These are phyloP conservation scores for Scenedesmus sp. DNA, from an alignment of 163 green algal species.

Conservation along the genomic window DNA sequence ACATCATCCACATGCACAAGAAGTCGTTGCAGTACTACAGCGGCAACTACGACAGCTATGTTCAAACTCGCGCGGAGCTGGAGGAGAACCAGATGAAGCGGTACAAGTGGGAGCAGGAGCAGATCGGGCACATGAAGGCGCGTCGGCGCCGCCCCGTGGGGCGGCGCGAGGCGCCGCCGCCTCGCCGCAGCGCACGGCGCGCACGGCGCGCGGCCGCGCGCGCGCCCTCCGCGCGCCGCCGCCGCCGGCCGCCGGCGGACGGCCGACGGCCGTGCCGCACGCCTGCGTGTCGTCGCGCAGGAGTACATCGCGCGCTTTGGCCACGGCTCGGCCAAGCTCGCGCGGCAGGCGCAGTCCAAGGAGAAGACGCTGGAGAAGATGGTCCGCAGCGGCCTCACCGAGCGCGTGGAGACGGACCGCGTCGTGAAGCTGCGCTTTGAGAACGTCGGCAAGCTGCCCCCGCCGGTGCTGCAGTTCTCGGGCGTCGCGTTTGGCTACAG, in stretches of 20 bases:
- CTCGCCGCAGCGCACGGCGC: no score
- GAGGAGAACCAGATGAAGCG: conserved; percentile 98
- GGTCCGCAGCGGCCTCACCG: conserved; percentile 89
- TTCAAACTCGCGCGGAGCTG: conserved; percentile 84
- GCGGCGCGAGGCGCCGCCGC: no score
- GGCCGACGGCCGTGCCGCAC: no score
- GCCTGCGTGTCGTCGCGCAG: conserved; percentile 48
- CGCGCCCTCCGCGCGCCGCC: no score
- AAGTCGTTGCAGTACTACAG: conserved; percentile 92
- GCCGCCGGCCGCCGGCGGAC: no score
- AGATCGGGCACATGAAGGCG: conserved; percentile 92
- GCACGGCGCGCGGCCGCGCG: no score
- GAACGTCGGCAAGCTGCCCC: conserved; percentile 92
- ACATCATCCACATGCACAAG: conserved; percentile 95
- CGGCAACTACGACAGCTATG: conserved; percentile 94
- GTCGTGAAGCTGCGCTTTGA: conserved; percentile 81
- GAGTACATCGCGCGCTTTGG: conserved; percentile 92
- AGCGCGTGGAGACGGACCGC: conserved; percentile 75
- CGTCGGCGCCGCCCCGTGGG: no score
- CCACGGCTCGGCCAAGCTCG: conserved; percentile 93
- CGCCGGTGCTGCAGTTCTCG: conserved; percentile 89
- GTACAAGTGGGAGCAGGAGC: conserved; percentile 96
- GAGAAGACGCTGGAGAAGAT: conserved; percentile 99
- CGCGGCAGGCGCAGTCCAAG: conserved; percentile 90
- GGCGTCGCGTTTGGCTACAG: conserved; percentile 89